Conservation (phyloP, 495 filamentous ascomycete species). For the Parachaetomium inaequale region DNA sequence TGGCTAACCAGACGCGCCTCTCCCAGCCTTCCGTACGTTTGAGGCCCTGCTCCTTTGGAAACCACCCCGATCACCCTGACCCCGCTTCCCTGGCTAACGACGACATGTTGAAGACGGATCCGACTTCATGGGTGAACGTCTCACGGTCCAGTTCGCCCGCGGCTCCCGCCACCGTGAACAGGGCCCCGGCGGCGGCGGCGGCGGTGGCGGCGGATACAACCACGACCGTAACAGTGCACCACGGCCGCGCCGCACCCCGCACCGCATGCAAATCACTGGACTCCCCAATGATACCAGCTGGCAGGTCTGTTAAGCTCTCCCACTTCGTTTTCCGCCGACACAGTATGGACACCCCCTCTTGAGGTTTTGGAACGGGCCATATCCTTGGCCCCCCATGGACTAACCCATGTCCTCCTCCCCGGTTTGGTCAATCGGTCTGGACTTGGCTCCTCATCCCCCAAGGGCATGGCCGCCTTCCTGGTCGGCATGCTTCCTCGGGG, state of each 20-base stretch:
- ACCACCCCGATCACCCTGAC: constrained; percentile 22
- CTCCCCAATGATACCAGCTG: constrained; percentile 98
- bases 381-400: constrained; percentile 16
- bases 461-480: constrained; percentile 10
- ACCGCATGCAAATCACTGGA: constrained; percentile 95
- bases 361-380: constrained; percentile 23
- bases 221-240: constrained; percentile 73
- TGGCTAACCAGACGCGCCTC: constrained; percentile 25
- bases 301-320: constrained; percentile 87
- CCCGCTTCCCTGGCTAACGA: constrained; percentile 40
- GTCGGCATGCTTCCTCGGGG: constrained; percentile 11
- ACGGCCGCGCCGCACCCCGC: constrained; percentile 88
- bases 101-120: constrained; percentile 71
- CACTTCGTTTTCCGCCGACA: constrained; percentile 52
- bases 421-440: constrained; percentile 23
- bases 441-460: constrained; percentile 12
- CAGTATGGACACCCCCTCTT: constrained; percentile 30
- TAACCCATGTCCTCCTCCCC: constrained; percentile 11
- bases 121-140: constrained; percentile 93
- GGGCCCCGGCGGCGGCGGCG: constrained; percentile 2
- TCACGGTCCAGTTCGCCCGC: constrained; percentile 96
- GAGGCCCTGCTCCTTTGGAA: constrained; percentile 28
- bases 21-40: constrained; percentile 55
- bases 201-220: constrained; percentile 49
- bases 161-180: constrained; percentile 83